These are phyloP conservation scores for Ceriops tagal DNA, from an alignment of 345 rosid genomes.

Conservation along the genomic window DNA sequence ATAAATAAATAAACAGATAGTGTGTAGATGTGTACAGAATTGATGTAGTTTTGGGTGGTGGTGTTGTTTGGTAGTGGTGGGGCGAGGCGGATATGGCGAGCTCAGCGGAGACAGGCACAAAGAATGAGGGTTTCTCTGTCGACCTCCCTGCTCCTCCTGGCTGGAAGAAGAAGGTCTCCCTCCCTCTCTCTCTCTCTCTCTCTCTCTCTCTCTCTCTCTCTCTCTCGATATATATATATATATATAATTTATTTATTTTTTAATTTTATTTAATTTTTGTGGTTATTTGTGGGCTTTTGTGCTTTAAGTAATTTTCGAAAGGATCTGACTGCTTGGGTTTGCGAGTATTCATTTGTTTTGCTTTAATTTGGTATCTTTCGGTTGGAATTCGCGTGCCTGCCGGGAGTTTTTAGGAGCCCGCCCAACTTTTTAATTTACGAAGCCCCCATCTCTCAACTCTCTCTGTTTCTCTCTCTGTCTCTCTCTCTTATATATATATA, in stretches of 20 bases:
- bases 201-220: too few relatives aligned
- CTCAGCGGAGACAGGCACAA: conserved; percentile 15
- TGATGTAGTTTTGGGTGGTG: not conserved
- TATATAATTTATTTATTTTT: not conserved
- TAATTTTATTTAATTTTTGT: not conserved
- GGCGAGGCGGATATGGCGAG: conserved; percentile 28
- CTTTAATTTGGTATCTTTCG: not conserved
- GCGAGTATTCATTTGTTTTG: not conserved
- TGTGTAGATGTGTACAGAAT: not conserved
- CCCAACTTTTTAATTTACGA: too few relatives aligned
- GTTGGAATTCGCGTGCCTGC: not conserved
- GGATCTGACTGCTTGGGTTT: not conserved
- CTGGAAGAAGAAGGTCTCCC: conserved; percentile 41
- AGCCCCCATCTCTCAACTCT: too few relatives aligned
- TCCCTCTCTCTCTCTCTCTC: not conserved
- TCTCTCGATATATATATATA: too few relatives aligned
- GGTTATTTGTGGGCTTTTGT: not conserved
- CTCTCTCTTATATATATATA: too few relatives aligned
- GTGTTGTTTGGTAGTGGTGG: not conserved
- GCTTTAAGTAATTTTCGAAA: not conserved
- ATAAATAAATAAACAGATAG: too few relatives aligned
- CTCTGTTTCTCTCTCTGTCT: too few relatives aligned
- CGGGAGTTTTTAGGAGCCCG: not conserved
- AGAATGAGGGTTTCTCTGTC: conserved; percentile 36
- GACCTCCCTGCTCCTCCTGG: conserved; percentile 50